These are phyloP conservation scores for Backusella australiensis DNA, from an alignment of 192 early-diverging fungal genomes.

Conservation along the genomic window DNA sequence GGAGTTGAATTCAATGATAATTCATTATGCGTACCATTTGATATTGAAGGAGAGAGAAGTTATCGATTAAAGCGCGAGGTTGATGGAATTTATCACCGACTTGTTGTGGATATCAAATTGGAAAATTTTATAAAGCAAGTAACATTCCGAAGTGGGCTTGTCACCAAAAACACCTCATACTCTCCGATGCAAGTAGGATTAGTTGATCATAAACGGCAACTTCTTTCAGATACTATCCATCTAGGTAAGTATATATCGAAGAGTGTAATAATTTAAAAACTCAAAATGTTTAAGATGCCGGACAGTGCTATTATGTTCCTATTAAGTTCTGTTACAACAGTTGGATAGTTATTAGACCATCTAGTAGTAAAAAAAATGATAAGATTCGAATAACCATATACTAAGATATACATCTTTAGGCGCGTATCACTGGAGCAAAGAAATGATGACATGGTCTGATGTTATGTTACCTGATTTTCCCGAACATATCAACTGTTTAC, in stretches of 20 bases:
- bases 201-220: conserved; percentile 29
- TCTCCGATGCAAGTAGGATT: conserved; percentile 60
- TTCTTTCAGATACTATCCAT: conserved; percentile 25
- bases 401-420: conserved; percentile 3
- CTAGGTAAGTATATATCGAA: neutral
- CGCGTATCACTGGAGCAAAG: conserved; percentile 67
- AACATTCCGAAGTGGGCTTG: conserved; percentile 67
- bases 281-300: conserved; percentile 22
- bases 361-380: neutral
- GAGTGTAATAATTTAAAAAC: no score
- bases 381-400: neutral
- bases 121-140: conserved; percentile 77
- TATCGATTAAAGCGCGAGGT: conserved; percentile 64
- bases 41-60: conserved; percentile 64
- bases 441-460: conserved; percentile 70
- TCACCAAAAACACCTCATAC: conserved; percentile 64
- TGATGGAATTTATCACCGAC: conserved; percentile 61
- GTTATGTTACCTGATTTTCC: conserved; percentile 28
- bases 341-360: conserved; percentile 66
- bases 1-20: conserved; percentile 56
- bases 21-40: conserved; percentile 67
- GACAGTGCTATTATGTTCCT: conserved; percentile 60
- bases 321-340: conserved; percentile 68
- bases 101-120: conserved; percentile 75
- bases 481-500: conserved; percentile 37